A percentile compares a stretch with the other conserved stretches of the same genome.
These are phyloP conservation scores for Xylaria sp. DNA, from an alignment of 2,329 filamentous ascomycete species.

Conservation along the genomic window DNA sequence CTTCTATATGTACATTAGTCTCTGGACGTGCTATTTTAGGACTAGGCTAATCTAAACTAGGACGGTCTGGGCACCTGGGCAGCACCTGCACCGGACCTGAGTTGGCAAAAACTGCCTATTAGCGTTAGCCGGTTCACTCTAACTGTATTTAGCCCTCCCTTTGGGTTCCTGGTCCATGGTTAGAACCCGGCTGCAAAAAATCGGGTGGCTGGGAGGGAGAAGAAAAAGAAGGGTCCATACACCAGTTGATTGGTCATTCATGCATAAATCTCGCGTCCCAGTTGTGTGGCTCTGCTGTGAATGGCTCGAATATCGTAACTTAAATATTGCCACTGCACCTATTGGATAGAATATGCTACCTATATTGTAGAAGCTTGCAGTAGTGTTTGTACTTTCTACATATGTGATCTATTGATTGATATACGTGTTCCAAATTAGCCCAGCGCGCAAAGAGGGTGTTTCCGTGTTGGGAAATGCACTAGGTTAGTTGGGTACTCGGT, in stretches of 20 bases:
- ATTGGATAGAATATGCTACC: not conserved
- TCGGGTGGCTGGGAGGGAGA: constrained; percentile 34
- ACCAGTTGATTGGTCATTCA: constrained; percentile 23
- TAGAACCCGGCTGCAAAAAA: constrained; percentile 17
- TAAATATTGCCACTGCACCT: not conserved
- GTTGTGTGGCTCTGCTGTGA: constrained; percentile 27
- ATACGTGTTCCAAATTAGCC: not conserved
- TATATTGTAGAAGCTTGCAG: no score
- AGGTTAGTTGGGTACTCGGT: not conserved
- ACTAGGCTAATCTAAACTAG: not conserved
- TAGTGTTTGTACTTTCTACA: no score
- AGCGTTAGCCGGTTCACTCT: not conserved
- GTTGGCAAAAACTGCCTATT: no score
- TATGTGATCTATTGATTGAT: not conserved
- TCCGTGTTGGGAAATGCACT: not conserved
- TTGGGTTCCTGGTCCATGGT: not conserved
- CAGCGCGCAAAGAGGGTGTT: not conserved
- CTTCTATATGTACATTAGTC: not conserved
- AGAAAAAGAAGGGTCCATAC: not conserved
- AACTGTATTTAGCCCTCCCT: no score
- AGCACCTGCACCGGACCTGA: no score
- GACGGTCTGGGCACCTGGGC: no score
- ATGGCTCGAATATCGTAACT: not conserved
- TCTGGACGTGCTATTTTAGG: not conserved
- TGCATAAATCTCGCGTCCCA: constrained; percentile 27